Evolutionary conservation across 768 basidiomycete species (phyloP).

Genomic region (Pleurotus cornucopiae): DNA sequence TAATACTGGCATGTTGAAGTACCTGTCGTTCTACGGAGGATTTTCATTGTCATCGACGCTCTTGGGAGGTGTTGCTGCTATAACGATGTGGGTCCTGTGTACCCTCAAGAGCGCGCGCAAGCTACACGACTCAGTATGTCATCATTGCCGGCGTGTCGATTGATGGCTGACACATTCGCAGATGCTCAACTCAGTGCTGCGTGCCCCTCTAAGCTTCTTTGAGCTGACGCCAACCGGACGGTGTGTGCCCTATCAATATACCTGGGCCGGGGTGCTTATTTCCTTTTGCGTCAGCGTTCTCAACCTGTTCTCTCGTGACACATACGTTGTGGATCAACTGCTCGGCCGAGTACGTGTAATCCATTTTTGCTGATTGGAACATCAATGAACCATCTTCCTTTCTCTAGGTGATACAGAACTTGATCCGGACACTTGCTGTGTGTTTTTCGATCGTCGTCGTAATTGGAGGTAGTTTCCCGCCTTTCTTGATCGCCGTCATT

Average conservation of each 20-base stretch:
- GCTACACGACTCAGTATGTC: conserved; percentile 71
- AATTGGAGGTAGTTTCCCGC: conserved; percentile 78
- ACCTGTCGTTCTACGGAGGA: conserved; percentile 62
- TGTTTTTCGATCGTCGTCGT: conserved; percentile 64
- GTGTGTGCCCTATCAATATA: conserved; percentile 28
- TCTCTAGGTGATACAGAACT: conserved; percentile 49
- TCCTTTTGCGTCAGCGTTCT: conserved; percentile 51
- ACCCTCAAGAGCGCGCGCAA: conserved; percentile 67
- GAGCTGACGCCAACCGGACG: conserved; percentile 84
- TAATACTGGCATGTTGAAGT: conserved; percentile 55
- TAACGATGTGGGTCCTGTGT: conserved; percentile 76
- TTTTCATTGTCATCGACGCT: conserved; percentile 58
- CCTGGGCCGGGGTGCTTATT: background rate
- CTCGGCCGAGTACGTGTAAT: conserved; percentile 47
- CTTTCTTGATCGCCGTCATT: conserved; percentile 70
- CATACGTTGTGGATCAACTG: conserved; percentile 81
- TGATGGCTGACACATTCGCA: conserved; percentile 19
- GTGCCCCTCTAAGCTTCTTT: conserved; percentile 84
- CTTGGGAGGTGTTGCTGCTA: conserved; percentile 48
- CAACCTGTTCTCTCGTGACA: conserved; percentile 89
- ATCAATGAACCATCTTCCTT: background rate
- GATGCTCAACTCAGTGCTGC: conserved; percentile 81
- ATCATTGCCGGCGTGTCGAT: background rate
- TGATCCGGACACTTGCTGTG: conserved; percentile 60
- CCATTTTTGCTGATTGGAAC: background rate